Conservation (phyloP, 2,329 filamentous ascomycete genomes). For the Metarhizium album region DNA sequence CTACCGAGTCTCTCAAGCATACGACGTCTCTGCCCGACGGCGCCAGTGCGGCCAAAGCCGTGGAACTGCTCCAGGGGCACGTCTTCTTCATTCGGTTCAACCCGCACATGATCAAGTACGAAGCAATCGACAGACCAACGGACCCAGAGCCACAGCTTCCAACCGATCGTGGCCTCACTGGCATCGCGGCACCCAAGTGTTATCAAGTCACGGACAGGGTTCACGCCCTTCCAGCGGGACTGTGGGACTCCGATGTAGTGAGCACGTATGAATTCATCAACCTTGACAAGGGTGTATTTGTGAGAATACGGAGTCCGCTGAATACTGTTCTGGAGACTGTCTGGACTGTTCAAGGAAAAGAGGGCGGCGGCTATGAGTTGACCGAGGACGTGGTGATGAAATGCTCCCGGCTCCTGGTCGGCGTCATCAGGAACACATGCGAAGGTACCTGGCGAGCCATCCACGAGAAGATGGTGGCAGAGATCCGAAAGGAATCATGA, state of each 20-base stretch:
- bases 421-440: constrained; percentile 38
- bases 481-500: constrained; percentile 15
- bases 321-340: constrained; percentile 41
- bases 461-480: constrained; percentile 34
- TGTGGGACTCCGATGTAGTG: constrained; percentile 44
- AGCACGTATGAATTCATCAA: constrained; percentile 45
- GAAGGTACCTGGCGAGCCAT: constrained; percentile 39
- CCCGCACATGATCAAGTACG: constrained; percentile 37
- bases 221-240: constrained; percentile 40
- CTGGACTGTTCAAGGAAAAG: constrained; percentile 31
- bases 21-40: constrained; percentile 30
- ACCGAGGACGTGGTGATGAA: constrained; percentile 39
- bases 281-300: constrained; percentile 37
- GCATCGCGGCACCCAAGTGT: constrained; percentile 20
- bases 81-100: constrained; percentile 41
- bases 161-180: constrained; percentile 14
- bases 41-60: constrained; percentile 22
- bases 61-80: constrained; percentile 40
- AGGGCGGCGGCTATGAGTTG: constrained; percentile 27
- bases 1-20: constrained; percentile 31
- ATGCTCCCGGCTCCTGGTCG: constrained; percentile 38
- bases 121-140: constrained; percentile 20
- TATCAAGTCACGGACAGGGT: constrained; percentile 40
- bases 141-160: constrained; percentile 20
- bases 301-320: constrained; percentile 39